phyloP scores from a whole-genome alignment of 306 rosid genomes.

The Castanospermum australe region DNA sequence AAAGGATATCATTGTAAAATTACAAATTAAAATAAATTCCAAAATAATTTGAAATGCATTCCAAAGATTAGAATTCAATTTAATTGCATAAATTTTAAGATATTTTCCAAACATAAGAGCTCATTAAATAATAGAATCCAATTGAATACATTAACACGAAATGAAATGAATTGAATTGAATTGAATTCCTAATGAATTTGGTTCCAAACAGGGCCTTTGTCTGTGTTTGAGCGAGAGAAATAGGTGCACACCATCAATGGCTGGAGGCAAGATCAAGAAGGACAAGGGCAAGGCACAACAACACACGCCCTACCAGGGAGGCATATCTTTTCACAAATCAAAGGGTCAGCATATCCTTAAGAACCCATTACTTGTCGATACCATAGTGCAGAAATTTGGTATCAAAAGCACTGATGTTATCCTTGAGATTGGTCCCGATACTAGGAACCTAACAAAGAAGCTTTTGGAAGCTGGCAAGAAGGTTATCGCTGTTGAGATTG shows the following conservation, averaged over 20 bases:
- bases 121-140: no score
- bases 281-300: constrained; percentile 39
- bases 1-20: no score
- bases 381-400: constrained; percentile 47
- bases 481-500: constrained; percentile 83
- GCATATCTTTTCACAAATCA: constrained; percentile 46
- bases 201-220: not conserved
- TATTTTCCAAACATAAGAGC: no score
- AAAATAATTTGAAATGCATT: no score
- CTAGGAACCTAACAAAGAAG: constrained; percentile 52
- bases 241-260: constrained; percentile 18
- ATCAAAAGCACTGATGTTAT: constrained; percentile 42
- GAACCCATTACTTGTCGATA: constrained; percentile 43
- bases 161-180: no score
- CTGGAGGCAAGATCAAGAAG: constrained; percentile 45
- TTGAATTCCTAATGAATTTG: no score
- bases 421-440: constrained; percentile 55
- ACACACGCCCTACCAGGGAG: constrained; percentile 43
- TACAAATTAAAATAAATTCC: no score
- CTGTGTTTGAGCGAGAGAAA: no score
- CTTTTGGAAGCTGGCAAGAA: constrained; percentile 58
- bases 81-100: no score
- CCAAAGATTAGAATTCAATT: no score
- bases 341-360: constrained; percentile 52
- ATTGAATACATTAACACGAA: no score